Base-by-base conservation (phyloP, 352 stramenopile genomes). In the Pythium volutum region DNA sequence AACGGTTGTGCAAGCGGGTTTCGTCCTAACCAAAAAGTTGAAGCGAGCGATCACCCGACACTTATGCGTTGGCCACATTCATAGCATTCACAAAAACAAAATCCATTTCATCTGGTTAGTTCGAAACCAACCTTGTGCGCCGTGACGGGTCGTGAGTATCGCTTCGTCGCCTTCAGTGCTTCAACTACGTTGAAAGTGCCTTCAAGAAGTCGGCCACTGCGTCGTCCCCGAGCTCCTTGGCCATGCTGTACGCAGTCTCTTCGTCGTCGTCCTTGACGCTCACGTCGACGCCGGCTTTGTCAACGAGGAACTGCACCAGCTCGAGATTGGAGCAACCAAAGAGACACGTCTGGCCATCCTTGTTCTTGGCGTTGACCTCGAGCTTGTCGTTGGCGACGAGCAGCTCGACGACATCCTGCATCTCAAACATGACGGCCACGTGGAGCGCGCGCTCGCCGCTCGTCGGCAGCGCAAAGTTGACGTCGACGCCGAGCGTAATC, bases 391-490 rank as follows among this genome's bases (percentile, higher is more conserved):
- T 76, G 22, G 67, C 59, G 39, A 86, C 63, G 42, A 95, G 67
- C 34, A 89, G 60, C 61, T 90, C 71, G 25, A 90, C 83, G n/a
- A 95, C 79, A 20, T 88, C 77, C 42, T 89, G 70, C 77, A 89
- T 92, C 58, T 92, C 86, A 53, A 90, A 92, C 77, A 92, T 92
- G 16, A 89, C 75, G 34, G 81, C 82, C 23, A 93, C 77, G 62
- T 93, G 85, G 26, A 95, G 68, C 63, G 83, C 81, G 29, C 81
- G 71, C 60, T 95, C 86, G 10, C 84, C 85, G 4, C 63, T 80
- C 10, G 73, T 76, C 0, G 83, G 81, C 16, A 90, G 56, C 38
- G 76, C 64, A 33, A 87, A 89, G 68, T 91, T 91, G 23, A 93
- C 53, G 57, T 93, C 76, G 39, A 89, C 77, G 39, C 66, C 79